Percentiles rank a stretch among this genome's conserved stretches.
Evolutionary conservation across 495 filamentous ascomycete species (phyloP).

Genomic region (Annulohypoxylon maeteangense): DNA sequence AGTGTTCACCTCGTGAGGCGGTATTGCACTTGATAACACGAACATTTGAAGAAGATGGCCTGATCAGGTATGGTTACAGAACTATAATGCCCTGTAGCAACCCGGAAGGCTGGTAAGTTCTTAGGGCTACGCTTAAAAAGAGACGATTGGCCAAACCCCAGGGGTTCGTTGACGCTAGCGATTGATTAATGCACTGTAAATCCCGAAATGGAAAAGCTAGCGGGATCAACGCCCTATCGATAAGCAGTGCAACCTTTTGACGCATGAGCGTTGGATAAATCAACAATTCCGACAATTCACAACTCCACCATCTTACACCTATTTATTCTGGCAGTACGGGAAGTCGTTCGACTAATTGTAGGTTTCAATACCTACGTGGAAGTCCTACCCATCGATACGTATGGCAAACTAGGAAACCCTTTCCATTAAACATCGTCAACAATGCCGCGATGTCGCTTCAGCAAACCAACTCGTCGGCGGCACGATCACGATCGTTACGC

Average conservation of each 20-base stretch:
- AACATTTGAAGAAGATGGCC: not conserved
- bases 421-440: slow-evolving; percentile 13
- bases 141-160: not conserved
- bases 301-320: slow-evolving; percentile 20
- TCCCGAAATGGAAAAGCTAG: not conserved
- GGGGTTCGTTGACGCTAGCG: not conserved
- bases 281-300: slow-evolving; percentile 24
- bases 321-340: not conserved
- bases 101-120: not conserved
- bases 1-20: too few relatives aligned
- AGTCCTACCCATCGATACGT: not conserved
- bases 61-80: not conserved
- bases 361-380: not conserved
- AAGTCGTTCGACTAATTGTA: not conserved
- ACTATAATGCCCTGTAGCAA: not conserved
- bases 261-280: slow-evolving; percentile 18
- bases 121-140: not conserved
- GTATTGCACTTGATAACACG: too few relatives aligned
- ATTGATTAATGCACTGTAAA: not conserved
- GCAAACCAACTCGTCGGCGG: slow-evolving; percentile 37
- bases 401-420: not conserved
- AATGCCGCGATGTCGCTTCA: slow-evolving; percentile 47
- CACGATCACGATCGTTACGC: slow-evolving; percentile 45
- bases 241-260: slow-evolving; percentile 7
- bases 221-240: slow-evolving; percentile 13